Evolutionary conservation across 441 rosid species (phyloP).

Genomic region (Sinapis alba): DNA sequence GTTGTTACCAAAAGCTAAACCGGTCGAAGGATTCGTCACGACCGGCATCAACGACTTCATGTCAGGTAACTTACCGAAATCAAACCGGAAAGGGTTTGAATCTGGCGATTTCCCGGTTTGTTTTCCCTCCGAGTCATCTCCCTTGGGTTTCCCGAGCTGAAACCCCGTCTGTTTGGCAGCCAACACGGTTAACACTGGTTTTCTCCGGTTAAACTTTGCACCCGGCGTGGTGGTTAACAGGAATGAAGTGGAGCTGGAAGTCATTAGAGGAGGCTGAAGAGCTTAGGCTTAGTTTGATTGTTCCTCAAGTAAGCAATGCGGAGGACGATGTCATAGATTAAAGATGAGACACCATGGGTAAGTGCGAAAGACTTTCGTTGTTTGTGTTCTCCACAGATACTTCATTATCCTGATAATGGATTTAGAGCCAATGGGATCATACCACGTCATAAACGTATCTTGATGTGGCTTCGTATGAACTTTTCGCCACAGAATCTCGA

Average conservation of each 20-base stretch:
- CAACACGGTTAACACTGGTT: slow-evolving; percentile 47
- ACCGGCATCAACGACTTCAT: slow-evolving; percentile 71
- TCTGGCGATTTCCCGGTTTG: slow-evolving; percentile 38
- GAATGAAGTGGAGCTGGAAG: slow-evolving; percentile 75
- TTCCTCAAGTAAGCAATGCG: slow-evolving; percentile 20
- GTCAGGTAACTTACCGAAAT: slow-evolving; percentile 63
- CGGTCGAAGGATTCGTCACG: slow-evolving; percentile 50
- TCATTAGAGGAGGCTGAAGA: slow-evolving; percentile 74
- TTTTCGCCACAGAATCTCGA: slow-evolving; percentile 40
- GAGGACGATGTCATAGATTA: slow-evolving; percentile 27
- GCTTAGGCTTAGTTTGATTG: slow-evolving; percentile 41
- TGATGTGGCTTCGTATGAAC: slow-evolving; percentile 10
- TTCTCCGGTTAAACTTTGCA: slow-evolving; percentile 44
- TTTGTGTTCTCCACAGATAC: slow-evolving; percentile 30
- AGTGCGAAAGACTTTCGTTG: slow-evolving; percentile 28
- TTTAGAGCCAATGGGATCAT: slow-evolving; percentile 46
- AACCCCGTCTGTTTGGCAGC: slow-evolving; percentile 70
- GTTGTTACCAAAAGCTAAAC: slow-evolving; percentile 56
- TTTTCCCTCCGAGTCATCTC: slow-evolving; percentile 40
- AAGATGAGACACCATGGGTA: slow-evolving; percentile 7
- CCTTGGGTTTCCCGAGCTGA: slow-evolving; percentile 52
- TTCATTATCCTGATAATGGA: slow-evolving; percentile 54
- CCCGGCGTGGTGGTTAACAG: slow-evolving; percentile 49
- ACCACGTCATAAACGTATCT: slow-evolving; percentile 69
- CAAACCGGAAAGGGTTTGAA: slow-evolving; percentile 64